These are phyloP conservation scores for Powellomyces hirtus DNA, from an alignment of 192 early-diverging fungal species.

Conservation along the genomic window DNA sequence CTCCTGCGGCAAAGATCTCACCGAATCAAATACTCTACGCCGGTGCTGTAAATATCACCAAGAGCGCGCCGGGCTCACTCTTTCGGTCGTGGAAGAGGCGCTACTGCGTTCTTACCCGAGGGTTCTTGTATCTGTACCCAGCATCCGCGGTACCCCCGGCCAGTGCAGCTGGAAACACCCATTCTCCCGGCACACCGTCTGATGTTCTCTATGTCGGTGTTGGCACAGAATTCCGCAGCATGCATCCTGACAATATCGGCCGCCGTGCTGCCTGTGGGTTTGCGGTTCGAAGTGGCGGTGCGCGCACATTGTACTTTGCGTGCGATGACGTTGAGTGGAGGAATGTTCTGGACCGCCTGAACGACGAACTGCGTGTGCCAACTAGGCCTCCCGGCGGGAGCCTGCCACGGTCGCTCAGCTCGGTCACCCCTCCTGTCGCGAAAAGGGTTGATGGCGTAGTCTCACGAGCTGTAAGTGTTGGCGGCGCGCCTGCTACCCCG, in stretches of 20 bases:
- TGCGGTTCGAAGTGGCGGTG: neutral
- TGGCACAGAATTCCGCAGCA: conserved; percentile 1
- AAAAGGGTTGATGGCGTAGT: neutral
- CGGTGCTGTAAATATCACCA: neutral
- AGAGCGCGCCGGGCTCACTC: neutral
- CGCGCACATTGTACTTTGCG: neutral
- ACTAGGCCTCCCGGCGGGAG: neutral
- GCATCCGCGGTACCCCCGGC: neutral
- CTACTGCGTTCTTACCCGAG: conserved; percentile 13
- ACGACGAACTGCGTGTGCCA: neutral
- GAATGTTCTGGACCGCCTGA: neutral
- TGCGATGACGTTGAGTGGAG: neutral
- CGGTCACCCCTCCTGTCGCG: neutral
- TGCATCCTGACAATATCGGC: neutral
- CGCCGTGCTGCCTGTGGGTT: neutral
- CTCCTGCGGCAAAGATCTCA: neutral
- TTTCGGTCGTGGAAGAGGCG: conserved; percentile 16
- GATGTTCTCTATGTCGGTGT: conserved; percentile 18
- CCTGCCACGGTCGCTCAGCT: neutral
- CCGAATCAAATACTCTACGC: neutral
- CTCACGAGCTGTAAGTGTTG: neutral
- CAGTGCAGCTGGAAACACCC: neutral
- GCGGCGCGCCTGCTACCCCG: conserved; percentile 1
- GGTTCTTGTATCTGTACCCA: conserved; percentile 4
- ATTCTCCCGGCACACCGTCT: neutral